Base-by-base conservation (phyloP, 1,284 basidiomycete genomes). In the Thecaphora thlaspeos region DNA sequence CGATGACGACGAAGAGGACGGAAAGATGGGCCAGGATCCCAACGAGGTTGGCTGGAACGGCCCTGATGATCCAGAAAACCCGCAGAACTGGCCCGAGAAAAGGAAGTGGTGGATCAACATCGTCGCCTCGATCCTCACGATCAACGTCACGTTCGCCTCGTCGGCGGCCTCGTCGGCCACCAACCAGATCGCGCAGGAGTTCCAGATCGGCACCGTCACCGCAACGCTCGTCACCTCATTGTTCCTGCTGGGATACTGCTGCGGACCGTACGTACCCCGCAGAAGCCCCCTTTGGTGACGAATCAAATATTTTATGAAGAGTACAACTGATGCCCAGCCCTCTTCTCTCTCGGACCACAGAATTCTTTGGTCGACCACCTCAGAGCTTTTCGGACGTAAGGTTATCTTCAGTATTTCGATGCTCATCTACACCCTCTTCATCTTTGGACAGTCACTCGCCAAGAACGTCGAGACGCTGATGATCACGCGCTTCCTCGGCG, bases 321-420 rank as follows among this genome's bases (percentile, higher is more conserved):
- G n/a, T n/a, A n/a, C n/a, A n/a, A n/a, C n/a, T n/a, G n/a, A n/a
- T n/a, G n/a, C n/a, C n/a, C n/a, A n/a, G n/a, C n/a, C n/a, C n/a
- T n/a, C n/a, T n/a, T n/a, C n/a, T n/a, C n/a, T n/a, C n/a, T n/a
- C n/a, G n/a, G n/a, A n/a, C n/a, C n/a, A n/a, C n/a, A n/a, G n/a
- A n/a, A 53, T 64, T 43, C 38, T 64, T 3, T 64, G 56, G 55
- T 58, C 55, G 1, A 55, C 53, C 2, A 42, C 53, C 1, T 64
- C 61, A 9, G 77, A 79, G 61, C 57, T 73, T n/a, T 48, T 72
- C 40, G 78, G 78, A 10, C 68, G 74, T 30, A 70, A 73, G 43
- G 28, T 49, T 23, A 64, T 79, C 48, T 77, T 73, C 55, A 55
- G 72, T 30, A 30, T 56, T 30, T 63, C 70, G 36, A 73, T 71